Conservation (phyloP, 345 rosid genomes). For the Brassica juncea region DNA sequence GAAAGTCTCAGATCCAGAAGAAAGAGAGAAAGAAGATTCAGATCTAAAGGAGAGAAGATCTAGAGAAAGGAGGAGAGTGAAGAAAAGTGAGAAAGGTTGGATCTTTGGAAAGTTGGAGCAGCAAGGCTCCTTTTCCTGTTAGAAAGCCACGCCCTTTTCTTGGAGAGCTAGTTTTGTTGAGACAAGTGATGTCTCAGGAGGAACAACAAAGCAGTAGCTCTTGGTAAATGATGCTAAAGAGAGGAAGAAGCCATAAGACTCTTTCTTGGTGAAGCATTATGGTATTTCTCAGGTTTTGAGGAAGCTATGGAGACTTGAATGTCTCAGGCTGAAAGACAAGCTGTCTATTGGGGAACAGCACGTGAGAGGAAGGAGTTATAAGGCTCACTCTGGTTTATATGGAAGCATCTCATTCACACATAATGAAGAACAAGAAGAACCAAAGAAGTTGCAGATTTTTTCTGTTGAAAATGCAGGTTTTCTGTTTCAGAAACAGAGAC, state of each 20-base stretch:
- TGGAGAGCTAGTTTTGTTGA: not conserved
- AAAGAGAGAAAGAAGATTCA: no score
- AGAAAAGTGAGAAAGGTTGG: not conserved
- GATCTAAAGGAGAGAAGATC: not conserved
- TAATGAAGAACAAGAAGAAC: not conserved
- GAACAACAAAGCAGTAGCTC: not conserved
- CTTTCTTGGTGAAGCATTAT: constrained; percentile 17
- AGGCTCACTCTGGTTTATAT: not conserved
- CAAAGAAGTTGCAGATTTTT: not conserved
- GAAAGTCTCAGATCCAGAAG: no score
- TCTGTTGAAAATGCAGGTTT: not conserved
- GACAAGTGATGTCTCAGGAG: not conserved
- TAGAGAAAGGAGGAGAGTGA: not conserved
- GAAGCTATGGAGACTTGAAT: not conserved
- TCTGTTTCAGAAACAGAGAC: not conserved
- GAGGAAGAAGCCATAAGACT: constrained; percentile 8
- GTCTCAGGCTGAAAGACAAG: not conserved
- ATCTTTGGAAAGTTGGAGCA: not conserved
- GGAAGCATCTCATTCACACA: not conserved
- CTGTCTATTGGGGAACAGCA: not conserved
- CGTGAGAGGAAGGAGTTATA: not conserved
- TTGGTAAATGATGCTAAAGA: not conserved
- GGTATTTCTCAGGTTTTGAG: not conserved
- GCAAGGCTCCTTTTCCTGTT: no score
- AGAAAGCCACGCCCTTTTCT: not conserved